Evolutionary conservation across 2,329 filamentous ascomycete species (phyloP).

Genomic region (Cladophialophora psammophila): DNA sequence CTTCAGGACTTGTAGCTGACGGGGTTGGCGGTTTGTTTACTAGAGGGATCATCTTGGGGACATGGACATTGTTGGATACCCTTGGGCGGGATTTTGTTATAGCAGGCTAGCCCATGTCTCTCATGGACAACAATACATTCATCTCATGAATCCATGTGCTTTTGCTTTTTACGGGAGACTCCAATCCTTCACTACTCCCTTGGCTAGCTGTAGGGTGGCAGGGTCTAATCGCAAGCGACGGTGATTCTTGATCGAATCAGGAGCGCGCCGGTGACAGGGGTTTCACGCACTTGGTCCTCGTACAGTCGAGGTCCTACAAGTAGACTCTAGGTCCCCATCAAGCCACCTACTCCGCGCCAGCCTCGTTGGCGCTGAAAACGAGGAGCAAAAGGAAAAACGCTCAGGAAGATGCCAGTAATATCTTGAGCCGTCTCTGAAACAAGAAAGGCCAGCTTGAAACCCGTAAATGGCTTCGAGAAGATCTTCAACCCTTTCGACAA

Average conservation of each 20-base stretch:
- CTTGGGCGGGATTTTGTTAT: background rate
- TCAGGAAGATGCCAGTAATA: background rate
- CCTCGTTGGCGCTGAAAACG: background rate
- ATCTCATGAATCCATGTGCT: no score
- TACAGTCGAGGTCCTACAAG: background rate
- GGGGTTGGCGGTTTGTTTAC: background rate
- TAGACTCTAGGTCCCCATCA: background rate
- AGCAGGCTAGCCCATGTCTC: no score
- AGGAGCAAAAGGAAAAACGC: background rate
- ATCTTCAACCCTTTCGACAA: constrained; percentile 14
- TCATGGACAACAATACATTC: no score
- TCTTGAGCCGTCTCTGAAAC: background rate
- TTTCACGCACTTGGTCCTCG: background rate
- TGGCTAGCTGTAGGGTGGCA: no score
- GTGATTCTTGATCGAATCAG: background rate
- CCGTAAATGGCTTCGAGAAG: constrained; percentile 18
- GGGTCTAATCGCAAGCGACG: no score
- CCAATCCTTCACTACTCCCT: no score
- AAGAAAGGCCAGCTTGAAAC: background rate
- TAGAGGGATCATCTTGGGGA: background rate
- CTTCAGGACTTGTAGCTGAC: background rate
- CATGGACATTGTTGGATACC: background rate
- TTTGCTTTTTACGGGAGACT: no score
- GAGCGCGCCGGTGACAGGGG: background rate
- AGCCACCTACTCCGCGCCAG: background rate